Evolutionary conservation across 148 eudicot species (phyloP).

Genomic region (Cornus florida): DNA sequence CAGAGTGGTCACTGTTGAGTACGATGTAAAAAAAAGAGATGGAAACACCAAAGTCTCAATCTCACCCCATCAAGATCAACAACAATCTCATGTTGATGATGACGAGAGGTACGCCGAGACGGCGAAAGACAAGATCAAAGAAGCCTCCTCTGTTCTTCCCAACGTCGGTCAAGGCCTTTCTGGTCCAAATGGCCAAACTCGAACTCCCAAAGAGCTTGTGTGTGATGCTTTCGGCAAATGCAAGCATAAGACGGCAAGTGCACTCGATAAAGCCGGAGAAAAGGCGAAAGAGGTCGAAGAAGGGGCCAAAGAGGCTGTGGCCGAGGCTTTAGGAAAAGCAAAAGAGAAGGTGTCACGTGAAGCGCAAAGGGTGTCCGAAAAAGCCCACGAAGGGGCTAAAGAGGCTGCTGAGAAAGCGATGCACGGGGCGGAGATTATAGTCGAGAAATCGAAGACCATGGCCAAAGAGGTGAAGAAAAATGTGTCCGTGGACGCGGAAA

Average conservation of each 20-base stretch:
- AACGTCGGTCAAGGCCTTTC: slow-evolving; percentile 14
- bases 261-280: slow-evolving; percentile 33
- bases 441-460: slow-evolving; percentile 3
- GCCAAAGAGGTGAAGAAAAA: slow-evolving; percentile 13
- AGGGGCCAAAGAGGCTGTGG: slow-evolving; percentile 2
- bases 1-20: slow-evolving; percentile 61
- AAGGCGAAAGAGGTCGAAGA: slow-evolving; percentile 19
- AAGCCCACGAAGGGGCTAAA: not conserved
- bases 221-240: slow-evolving; percentile 59
- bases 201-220: slow-evolving; percentile 29
- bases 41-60: slow-evolving; percentile 65
- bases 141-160: slow-evolving; percentile 7
- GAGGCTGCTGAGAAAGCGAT: slow-evolving; percentile 10
- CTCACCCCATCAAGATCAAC: slow-evolving; percentile 29
- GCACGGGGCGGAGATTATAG: not conserved
- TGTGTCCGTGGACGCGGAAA: not conserved
- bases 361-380: not conserved
- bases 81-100: not conserved
- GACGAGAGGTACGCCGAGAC: slow-evolving; percentile 1
- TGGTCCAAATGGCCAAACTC: not conserved
- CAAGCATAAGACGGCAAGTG: slow-evolving; percentile 35
- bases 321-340: not conserved
- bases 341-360: not conserved
- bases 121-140: slow-evolving; percentile 22
- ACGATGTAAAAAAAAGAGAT: slow-evolving; percentile 34